Evolutionary conservation across 805 yeast genomes (phyloP).

Genomic region (Suhomyces sp.): DNA sequence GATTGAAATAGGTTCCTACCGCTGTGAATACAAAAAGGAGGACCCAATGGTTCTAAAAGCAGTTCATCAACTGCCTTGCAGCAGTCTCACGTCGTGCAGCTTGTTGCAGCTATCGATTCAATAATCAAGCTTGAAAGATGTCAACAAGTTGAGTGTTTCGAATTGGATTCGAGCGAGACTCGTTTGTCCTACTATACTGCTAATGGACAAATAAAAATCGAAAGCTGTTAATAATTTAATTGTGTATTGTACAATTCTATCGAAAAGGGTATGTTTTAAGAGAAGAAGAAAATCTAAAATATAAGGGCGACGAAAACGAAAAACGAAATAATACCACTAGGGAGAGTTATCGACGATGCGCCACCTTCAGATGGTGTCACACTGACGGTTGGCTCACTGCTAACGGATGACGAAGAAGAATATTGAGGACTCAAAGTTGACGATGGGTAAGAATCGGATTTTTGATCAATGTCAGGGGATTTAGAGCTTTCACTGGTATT

Average conservation of each 20-base stretch:
- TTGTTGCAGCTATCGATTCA: background rate
- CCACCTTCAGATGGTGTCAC: background rate
- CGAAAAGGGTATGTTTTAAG: background rate
- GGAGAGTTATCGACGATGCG: background rate
- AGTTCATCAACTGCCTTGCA: too few species aligned
- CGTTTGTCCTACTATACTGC: too few species aligned
- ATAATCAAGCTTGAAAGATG: too few species aligned
- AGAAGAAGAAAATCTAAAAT: background rate
- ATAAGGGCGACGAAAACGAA: background rate
- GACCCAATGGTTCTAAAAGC: background rate
- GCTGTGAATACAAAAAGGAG: background rate
- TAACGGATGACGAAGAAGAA: background rate
- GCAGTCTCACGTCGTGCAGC: background rate
- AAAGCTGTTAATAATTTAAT: background rate
- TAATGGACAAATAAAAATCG: background rate
- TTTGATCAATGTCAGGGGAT: background rate
- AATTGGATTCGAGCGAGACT: too few species aligned
- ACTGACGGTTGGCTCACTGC: background rate
- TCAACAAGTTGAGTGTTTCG: background rate
- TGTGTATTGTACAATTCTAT: background rate
- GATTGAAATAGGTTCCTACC: background rate
- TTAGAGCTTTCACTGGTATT: background rate
- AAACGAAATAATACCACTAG: background rate
- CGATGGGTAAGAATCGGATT: background rate
- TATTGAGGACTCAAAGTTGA: background rate